Base-by-base conservation (phyloP, 2,329 filamentous ascomycete genomes). In the Diaporthe longicolla region DNA sequence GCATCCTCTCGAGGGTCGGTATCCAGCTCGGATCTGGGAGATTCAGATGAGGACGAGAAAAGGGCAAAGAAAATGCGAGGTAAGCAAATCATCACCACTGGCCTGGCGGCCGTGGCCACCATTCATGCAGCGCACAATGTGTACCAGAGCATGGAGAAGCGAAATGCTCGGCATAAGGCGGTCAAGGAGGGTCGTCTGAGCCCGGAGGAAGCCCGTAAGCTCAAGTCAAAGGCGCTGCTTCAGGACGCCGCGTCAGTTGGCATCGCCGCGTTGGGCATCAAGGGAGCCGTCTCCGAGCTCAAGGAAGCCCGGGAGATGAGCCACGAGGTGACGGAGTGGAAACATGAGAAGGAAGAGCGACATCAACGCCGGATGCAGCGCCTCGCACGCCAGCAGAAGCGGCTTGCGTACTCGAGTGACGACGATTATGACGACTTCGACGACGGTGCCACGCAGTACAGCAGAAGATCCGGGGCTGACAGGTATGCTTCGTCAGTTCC, bases 71-170 rank as follows among this genome's bases (percentile, higher is more conserved):
- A 89, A 81, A 89, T 90, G 85, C 88, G 84, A 89, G 88, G 89
- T 89, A 90, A 91, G 87, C 89, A 90, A 84, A 78, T 90, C 75
- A 77, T 91, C 73, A 90, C 87, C 71, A 87, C 88, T 10, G 89
- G 88, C 61, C 82, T 91, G 73, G 89, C 89, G 71, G 85, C 87
- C 70, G 87, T 90, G 76, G 89, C 89, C 79, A 90, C 88, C 77
- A 89, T 91, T 78, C 89, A 91, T 81, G 89, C 89, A 77, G 88
- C 87, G 77, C 86, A 91, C 79, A 88, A 84, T 77, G 87, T 91
- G 78, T 91, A 90, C 79, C 83, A 87, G 78, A 90, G 88, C 81
- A 86, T 90, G 87, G 87, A 89, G 80, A 89, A 89, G 82, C 85
- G 88, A 74, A 85, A 87, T 54, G 82, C 83, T 75, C 85, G 89